Evolutionary conservation across 139 green algal species (phyloP), one percentile per base, ranked within the genome.

Genomic region (Pseudopediastrum boryanum): DNA sequence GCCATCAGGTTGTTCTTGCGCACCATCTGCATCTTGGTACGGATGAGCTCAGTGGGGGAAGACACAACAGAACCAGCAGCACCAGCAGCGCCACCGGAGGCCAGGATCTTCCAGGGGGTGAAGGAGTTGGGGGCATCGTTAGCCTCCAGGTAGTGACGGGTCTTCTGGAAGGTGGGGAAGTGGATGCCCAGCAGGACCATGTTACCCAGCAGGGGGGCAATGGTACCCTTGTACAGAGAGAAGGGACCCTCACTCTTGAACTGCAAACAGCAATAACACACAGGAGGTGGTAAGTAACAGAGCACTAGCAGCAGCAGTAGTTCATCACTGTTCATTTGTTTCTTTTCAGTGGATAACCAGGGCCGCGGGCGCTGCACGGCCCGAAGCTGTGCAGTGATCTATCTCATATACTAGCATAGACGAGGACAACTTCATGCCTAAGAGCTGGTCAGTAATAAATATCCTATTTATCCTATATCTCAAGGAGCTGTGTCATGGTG

Each of bases 111-210:
- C 58, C 38, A 70, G 39, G 39, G 42, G 0, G 75, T 77, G 61
- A 77, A 83, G 48, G 62, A 80, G 54, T 56, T 56, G n/a, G 71
- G 71, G 36, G 71, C 56, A n/a, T 73, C 59, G 38, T 51, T 25
- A 23, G 38, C 35, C 69, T 83, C 68, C 2, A 86, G 81, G 66
- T 67, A 33, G 7, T 65, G 50, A 42, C 81, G 81, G 0, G 78
- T 79, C 31, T 42, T 43, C 2, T 36, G 71, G 81, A 86, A 86
- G 41, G 59, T 70, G 48, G 81, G 81, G 75, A 86, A 86, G 75
- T 86, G 81, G 61, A 86, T 83, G 75, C 81, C 81, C 68, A 86
- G 61, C 50, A 86, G 81, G n/a, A 86, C 51, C 81, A 86, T 86
- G 68, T 86, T 86, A 35, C 81, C 81, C 25, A 83, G 38, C 50